Base-by-base conservation (phyloP, 2,329 filamentous ascomycete species). In the Cladosporium sp. region DNA sequence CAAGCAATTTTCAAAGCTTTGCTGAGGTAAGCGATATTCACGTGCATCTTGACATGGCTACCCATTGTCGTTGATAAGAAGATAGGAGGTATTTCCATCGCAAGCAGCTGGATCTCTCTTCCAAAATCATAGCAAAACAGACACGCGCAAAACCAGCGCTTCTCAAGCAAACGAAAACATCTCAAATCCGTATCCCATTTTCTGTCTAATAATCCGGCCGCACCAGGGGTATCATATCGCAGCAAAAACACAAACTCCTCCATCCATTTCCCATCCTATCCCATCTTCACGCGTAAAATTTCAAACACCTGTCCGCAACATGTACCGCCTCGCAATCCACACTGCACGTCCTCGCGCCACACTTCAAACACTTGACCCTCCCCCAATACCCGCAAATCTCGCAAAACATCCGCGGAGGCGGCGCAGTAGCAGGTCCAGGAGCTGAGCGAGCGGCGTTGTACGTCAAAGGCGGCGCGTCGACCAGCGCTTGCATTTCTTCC, bases 351-450 rank as follows among this genome's bases (percentile, higher is more conserved):
- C 84, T 76, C 39, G 79, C 79, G n/a, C 86, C 86, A 68, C 87
- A 92, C 71, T 86, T 88, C 66, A 84, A 78, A 69, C 87, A 92
- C 67, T 78, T 79, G 39, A 88, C 83, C 35, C 83, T 73, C 2
- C 86, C 87, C 86, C 87, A 91, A 68, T 90, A 91, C 12, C 87
- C 87, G 63, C 87, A 92, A 27, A 89, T 81, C 63, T 85, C 84
- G 68, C 87, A 92, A 66, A 91, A 92, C 30, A 73, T 71, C 52
- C 86, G 74, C 48, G 70, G 68, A 40, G 72, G 72, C 2, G 85
- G 83, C 8, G 63, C 69, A 13, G 59, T 59, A 3, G 63, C 50
- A 4, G 69, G 61, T 12, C 71, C 68, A 16, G 72, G 68, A 4
- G 65, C 67, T 13, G 65, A 69, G 51, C 71, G 67, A 38, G 83